Percentiles rank a stretch among this genome's conserved stretches.
Evolutionary conservation across 2,329 filamentous ascomycete species (phyloP).

Genomic region (Trichoderma semiorbis): DNA sequence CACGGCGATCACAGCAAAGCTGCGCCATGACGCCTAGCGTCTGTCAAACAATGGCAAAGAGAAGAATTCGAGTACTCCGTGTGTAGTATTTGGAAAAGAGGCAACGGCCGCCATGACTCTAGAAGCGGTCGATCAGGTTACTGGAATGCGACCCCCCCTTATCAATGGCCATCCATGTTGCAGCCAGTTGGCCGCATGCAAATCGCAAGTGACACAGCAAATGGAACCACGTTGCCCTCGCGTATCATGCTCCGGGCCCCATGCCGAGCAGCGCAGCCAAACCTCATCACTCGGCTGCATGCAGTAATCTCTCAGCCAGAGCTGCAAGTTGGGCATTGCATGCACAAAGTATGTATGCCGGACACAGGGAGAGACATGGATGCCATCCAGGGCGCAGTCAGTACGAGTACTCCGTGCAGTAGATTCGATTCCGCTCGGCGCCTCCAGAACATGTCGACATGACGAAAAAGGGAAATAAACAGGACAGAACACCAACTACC

Average conservation of each 20-base stretch:
- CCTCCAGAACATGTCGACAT: not conserved
- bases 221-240: slow-evolving; percentile 10
- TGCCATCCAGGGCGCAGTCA: not conserved
- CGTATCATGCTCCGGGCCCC: not conserved
- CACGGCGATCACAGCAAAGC: not conserved
- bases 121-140: slow-evolving; percentile 1
- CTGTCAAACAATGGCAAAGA: not conserved
- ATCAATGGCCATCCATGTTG: slow-evolving; percentile 6
- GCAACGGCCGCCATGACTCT: not conserved
- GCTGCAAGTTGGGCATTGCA: not conserved
- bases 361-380: not conserved
- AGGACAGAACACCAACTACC: not conserved
- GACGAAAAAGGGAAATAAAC: not conserved
- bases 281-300: slow-evolving; percentile 10
- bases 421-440: not conserved
- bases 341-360: not conserved
- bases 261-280: slow-evolving; percentile 6
- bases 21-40: slow-evolving; percentile 8
- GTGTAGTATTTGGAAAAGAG: not conserved
- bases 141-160: slow-evolving; percentile 10
- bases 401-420: not conserved
- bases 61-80: not conserved
- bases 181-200: slow-evolving; percentile 3
- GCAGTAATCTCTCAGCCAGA: not conserved
- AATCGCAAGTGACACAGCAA: slow-evolving; percentile 6